Base-by-base conservation (phyloP, 2,329 filamentous ascomycete species). In the Fusarium pseudoanthophilum region DNA sequence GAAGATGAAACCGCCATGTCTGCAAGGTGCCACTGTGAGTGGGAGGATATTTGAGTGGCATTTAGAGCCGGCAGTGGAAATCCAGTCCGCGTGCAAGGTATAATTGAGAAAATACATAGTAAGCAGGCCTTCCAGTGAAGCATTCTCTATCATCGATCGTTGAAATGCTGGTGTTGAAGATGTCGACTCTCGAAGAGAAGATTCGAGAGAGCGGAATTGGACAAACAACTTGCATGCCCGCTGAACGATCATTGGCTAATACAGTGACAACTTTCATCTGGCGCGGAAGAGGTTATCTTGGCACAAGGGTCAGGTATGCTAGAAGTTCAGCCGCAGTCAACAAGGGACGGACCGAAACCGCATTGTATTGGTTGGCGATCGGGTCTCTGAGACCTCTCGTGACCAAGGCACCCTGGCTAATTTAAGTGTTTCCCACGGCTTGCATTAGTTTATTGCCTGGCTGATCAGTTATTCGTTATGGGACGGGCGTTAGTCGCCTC, bases 321-420 rank as follows among this genome's bases (percentile, higher is more conserved):
- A 18, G 30, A n/a, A 48, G 30, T 51, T 70, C 67, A 69, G 67
- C 67, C 66, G 67, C 59, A 69, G 63, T 48, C 15, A 57, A 69
- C 39, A 69, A 74, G 71, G 71, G 71, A 72, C 63, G 63, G 71
- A 74, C 63, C 71, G 71, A 59, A n/a, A 36, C 57, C 60, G 45
- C 67, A 39, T 46, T 40, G 40, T 43, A 67, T 68, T 71, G 63
- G 63, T 26, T 42, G 32, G 18, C 4, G 43, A 60, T 13, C 32
- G 32, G 34, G 46, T 16, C 20, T 28, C 18, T 28, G 59, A 46
- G 34, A 37, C 40, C 45, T 61, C 60, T 40, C 43, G 48, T 67
- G 70, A 67, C 66, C 36, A 24, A 34, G 28, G 39, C 26, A 46
- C 59, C 48, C 32, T 34, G 39, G 40, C 30, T 64, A 39, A 28